phyloP scores from a whole-genome alignment of 352 stramenopile genomes.

The Globisporangium cylindrosporum region DNA sequence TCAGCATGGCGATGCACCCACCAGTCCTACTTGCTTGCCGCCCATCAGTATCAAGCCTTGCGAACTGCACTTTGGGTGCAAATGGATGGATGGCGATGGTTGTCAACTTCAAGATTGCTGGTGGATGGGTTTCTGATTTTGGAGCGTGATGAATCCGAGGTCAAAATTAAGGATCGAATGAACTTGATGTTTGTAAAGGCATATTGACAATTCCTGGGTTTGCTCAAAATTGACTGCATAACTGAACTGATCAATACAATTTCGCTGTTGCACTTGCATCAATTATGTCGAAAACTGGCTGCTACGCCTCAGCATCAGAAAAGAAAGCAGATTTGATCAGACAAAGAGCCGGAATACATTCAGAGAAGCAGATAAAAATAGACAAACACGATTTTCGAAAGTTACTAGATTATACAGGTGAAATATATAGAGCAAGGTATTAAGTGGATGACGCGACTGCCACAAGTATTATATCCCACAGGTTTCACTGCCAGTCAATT shows the following conservation, averaged over 20 bases:
- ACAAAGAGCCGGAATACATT: background rate
- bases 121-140: background rate
- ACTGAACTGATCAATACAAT: background rate
- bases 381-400: background rate
- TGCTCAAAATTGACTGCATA: background rate
- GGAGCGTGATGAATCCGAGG: background rate
- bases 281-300: background rate
- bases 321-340: background rate
- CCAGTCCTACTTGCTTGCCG: background rate
- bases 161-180: background rate
- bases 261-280: background rate
- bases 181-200: background rate
- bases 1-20: background rate
- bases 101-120: background rate
- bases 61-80: background rate
- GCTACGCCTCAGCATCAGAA: background rate
- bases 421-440: background rate
- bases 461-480: background rate
- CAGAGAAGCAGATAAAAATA: background rate
- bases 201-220: background rate
- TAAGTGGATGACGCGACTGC: background rate
- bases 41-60: background rate
- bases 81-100: background rate
- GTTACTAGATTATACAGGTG: background rate
- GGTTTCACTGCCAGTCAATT: background rate